phyloP scores from a whole-genome alignment of 768 basidiomycete species.

The Favolaschia claudopus region DNA sequence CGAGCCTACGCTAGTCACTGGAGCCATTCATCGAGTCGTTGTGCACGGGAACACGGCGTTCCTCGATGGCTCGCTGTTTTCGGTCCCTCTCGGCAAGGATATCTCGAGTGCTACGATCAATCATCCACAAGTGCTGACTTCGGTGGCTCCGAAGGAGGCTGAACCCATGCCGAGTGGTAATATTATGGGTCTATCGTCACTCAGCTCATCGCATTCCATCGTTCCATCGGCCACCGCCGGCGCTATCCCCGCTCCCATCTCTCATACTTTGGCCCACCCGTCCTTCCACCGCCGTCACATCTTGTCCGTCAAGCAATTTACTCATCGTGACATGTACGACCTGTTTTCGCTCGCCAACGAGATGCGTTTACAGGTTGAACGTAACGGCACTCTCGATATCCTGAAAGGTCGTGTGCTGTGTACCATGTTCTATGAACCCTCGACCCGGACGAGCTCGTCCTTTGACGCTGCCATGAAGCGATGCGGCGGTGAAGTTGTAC shows the following conservation, averaged over 20 bases:
- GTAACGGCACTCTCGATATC: slow-evolving; percentile 86
- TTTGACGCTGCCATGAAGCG: slow-evolving; percentile 99
- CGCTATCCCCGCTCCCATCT: slow-evolving; percentile 45
- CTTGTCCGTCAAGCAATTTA: slow-evolving; percentile 93
- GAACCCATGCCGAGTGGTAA: slow-evolving; percentile 30
- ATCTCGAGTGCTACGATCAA: slow-evolving; percentile 68
- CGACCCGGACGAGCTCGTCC: slow-evolving; percentile 93
- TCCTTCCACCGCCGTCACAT: slow-evolving; percentile 95
- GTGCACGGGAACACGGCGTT: slow-evolving; percentile 89
- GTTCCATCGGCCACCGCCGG: slow-evolving; percentile 30
- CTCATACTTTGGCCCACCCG: slow-evolving; percentile 70
- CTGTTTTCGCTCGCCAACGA: slow-evolving; percentile 95
- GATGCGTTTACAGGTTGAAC: slow-evolving; percentile 96
- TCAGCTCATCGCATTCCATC: slow-evolving; percentile 21
- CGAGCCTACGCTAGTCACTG: slow-evolving; percentile 64
- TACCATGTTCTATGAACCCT: slow-evolving; percentile 95
- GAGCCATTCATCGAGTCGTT: slow-evolving; percentile 89
- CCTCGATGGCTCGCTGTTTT: slow-evolving; percentile 81
- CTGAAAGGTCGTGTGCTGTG: slow-evolving; percentile 91
- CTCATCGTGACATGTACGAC: slow-evolving; percentile 86
- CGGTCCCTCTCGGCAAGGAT: slow-evolving; percentile 70
- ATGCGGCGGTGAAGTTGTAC: slow-evolving; percentile 94
- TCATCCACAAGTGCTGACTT: slow-evolving; percentile 39
- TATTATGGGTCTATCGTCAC: slow-evolving; percentile 36
- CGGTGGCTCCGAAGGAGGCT: slow-evolving; percentile 37